phyloP scores from a whole-genome alignment of 2,329 filamentous ascomycete genomes.

The Fusarium sp. region DNA sequence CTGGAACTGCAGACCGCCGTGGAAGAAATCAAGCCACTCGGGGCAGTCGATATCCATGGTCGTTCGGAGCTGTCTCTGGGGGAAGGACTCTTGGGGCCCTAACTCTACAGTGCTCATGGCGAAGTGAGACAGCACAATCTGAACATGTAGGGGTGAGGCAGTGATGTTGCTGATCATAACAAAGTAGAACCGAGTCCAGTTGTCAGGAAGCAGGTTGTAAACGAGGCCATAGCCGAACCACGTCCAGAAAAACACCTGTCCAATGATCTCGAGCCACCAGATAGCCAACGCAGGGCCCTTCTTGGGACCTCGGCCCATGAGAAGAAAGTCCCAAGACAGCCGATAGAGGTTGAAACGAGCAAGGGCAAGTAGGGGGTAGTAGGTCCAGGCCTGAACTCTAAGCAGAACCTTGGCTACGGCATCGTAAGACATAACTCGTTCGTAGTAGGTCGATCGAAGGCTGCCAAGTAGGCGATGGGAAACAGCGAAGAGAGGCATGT shows the following conservation, averaged over 20 bases:
- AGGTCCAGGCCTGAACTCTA: constrained; percentile 82
- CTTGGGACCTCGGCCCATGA: constrained; percentile 76
- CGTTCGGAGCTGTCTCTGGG: constrained; percentile 90
- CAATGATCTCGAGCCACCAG: constrained; percentile 80
- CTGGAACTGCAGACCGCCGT: constrained; percentile 90
- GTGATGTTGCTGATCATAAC: constrained; percentile 84
- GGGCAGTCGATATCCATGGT: constrained; percentile 95
- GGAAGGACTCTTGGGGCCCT: constrained; percentile 85
- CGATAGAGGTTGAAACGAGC: constrained; percentile 90
- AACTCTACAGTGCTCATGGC: constrained; percentile 92
- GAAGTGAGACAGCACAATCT: constrained; percentile 93
- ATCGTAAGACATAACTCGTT: constrained; percentile 83
- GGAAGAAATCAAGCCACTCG: constrained; percentile 88
- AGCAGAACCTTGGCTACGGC: constrained; percentile 76
- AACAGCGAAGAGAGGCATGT: constrained; percentile 89
- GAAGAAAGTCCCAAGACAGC: constrained; percentile 82
- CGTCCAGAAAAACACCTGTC: constrained; percentile 84
- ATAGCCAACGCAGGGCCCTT: constrained; percentile 87
- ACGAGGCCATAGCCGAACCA: constrained; percentile 89
- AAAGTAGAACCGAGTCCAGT: constrained; percentile 77
- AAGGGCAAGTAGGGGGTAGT: constrained; percentile 83
- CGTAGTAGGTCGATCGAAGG: constrained; percentile 85
- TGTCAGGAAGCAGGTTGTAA: constrained; percentile 77
- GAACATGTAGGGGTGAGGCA: constrained; percentile 84
- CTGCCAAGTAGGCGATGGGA: constrained; percentile 82